Percentiles rank a stretch among this genome's conserved stretches.
Conservation (phyloP, 2,329 filamentous ascomycete species). For the Neurospora sp. region DNA sequence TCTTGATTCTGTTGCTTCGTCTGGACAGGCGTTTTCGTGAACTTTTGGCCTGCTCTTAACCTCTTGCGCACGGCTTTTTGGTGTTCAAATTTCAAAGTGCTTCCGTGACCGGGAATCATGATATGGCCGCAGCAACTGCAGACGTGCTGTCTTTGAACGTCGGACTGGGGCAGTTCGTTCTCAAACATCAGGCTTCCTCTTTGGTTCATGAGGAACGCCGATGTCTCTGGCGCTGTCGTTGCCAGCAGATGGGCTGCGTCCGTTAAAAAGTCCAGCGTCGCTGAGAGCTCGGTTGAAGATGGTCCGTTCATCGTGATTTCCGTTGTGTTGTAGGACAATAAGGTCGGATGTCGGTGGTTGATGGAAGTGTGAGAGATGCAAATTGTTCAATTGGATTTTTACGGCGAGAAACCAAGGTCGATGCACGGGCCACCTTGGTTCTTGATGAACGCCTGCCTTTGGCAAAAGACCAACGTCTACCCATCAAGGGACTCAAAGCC, state of each 20-base stretch:
- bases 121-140: slow-evolving; percentile 54
- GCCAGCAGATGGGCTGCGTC: slow-evolving; percentile 50
- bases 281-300: slow-evolving; percentile 11
- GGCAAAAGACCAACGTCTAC: not conserved
- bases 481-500: not conserved
- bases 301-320: slow-evolving; percentile 28
- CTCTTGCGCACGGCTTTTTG: slow-evolving; percentile 39
- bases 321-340: slow-evolving; percentile 2
- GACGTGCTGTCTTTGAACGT: slow-evolving; percentile 41
- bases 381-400: not conserved
- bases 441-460: not conserved
- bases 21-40: not conserved
- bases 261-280: slow-evolving; percentile 36
- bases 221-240: slow-evolving; percentile 41
- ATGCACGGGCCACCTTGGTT: not conserved
- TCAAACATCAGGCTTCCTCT: slow-evolving; percentile 39
- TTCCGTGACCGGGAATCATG: slow-evolving; percentile 41
- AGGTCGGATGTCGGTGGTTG: not conserved
- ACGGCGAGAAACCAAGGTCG: not conserved
- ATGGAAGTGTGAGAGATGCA: not conserved
- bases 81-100: slow-evolving; percentile 28
- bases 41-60: not conserved
- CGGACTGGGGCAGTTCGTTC: slow-evolving; percentile 31
- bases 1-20: slow-evolving; percentile 6
- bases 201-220: slow-evolving; percentile 48